Evolutionary conservation across 495 filamentous ascomycete genomes (phyloP).

Genomic region (Daldinia bambusicola): DNA sequence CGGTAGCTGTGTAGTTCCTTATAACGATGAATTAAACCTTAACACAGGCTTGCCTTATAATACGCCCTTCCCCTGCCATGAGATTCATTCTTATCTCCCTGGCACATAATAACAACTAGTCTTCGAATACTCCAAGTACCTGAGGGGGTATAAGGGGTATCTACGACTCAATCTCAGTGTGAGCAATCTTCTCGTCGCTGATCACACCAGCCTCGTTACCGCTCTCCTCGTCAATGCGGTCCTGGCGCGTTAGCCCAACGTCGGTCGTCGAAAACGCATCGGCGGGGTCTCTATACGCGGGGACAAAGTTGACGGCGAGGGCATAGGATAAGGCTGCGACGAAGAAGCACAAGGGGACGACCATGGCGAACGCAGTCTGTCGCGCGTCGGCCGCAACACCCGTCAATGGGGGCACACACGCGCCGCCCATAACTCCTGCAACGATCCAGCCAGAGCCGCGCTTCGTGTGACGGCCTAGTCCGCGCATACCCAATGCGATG

Average conservation of each 20-base stretch:
- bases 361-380: slow-evolving; percentile 57
- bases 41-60: not conserved
- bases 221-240: slow-evolving; percentile 39
- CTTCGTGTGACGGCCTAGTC: slow-evolving; percentile 76
- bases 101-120: not conserved
- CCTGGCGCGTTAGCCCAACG: slow-evolving; percentile 57
- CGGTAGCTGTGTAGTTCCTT: not conserved
- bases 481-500: slow-evolving; percentile 73
- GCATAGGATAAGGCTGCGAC: slow-evolving; percentile 69
- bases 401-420: slow-evolving; percentile 70
- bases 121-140: not conserved
- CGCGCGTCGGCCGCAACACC: slow-evolving; percentile 64
- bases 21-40: not conserved
- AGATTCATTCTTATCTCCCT: not conserved
- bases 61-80: not conserved
- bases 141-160: not conserved
- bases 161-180: slow-evolving; percentile 32
- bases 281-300: slow-evolving; percentile 65
- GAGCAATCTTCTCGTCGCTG: slow-evolving; percentile 43
- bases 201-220: slow-evolving; percentile 41
- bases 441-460: slow-evolving; percentile 70
- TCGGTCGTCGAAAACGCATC: slow-evolving; percentile 67
- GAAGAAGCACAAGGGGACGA: slow-evolving; percentile 68
- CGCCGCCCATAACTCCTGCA: slow-evolving; percentile 71
- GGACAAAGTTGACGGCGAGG: slow-evolving; percentile 70